Conservation (phyloP, 805 yeast genomes). For the Schwanniomyces occidentalis region DNA sequence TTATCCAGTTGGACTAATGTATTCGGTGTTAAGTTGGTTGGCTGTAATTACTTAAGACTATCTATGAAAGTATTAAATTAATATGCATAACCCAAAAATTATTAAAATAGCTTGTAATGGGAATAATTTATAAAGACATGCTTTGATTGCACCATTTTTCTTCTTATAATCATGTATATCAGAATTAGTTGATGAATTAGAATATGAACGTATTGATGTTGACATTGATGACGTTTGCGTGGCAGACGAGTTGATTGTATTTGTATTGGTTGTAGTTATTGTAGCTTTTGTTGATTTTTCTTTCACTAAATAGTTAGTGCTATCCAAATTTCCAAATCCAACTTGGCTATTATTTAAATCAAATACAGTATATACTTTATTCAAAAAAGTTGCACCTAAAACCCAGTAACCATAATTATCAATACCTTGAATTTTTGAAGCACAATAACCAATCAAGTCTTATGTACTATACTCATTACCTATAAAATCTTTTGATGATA, state of each 20-base stretch:
- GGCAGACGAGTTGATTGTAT: too few relatives aligned
- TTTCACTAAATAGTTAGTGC: too few relatives aligned
- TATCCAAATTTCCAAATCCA: constrained; percentile 45
- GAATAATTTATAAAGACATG: too few relatives aligned
- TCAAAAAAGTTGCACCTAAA: constrained; percentile 62
- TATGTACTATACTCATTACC: constrained; percentile 45
- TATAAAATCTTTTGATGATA: constrained; percentile 45
- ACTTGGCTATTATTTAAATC: constrained; percentile 50
- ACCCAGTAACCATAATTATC: constrained; percentile 49
- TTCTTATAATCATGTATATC: too few relatives aligned
- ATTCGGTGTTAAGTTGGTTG: constrained; percentile 64
- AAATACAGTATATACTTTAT: constrained; percentile 56
- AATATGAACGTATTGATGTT: too few relatives aligned
- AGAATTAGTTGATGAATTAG: too few relatives aligned
- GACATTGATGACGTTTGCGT: too few relatives aligned
- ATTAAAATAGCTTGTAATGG: too few relatives aligned
- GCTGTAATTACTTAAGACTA: constrained; percentile 53
- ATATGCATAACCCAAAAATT: too few relatives aligned
- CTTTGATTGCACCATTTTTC: too few relatives aligned
- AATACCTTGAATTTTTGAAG: constrained; percentile 65
- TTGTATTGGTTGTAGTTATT: too few relatives aligned
- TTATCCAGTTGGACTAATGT: constrained; percentile 66
- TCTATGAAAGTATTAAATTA: background rate
- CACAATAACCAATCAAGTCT: constrained; percentile 52
- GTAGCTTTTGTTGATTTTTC: too few relatives aligned